Base-by-base conservation (phyloP, 139 green algal genomes). In the Coccomyxa sp. region DNA sequence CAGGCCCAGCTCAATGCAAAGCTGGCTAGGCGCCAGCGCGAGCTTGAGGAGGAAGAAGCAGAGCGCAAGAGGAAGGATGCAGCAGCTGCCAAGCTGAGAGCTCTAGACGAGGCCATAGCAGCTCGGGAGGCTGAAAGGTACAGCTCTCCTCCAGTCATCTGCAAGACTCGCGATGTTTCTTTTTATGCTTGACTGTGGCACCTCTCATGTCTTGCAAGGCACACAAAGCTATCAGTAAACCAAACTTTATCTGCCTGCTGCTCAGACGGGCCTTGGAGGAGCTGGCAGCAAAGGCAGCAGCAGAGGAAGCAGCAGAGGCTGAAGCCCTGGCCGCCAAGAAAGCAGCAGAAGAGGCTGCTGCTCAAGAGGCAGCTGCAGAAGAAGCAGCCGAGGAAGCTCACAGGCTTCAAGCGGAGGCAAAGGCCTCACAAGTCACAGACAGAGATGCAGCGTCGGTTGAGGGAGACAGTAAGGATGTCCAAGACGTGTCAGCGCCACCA, bases 41-140 rank as follows among this genome's bases (percentile, higher is more conserved):
- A 82, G 50, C 39, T 44, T 0, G 37, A 68, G 31, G 39, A 55
- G 7, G 72, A 78, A 33, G 78, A 82, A n/a, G 78, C 54, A 34
- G 78, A 78, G 36, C 35, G 64, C 29, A 41, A 76, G 50, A 75
- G 75, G 27, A 84, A 79, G 72, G 74, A 58, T 24, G 73, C 74
- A 39, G 80, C 80, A 39, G 75, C 74, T 31, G 74, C 75, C 14
- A 84, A 84, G 70, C 50, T 84, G 74, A 64, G 38, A 12, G 80
- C 39, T 6, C 54, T 84, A 38, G 80, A 84, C 14, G 76, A 80
- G 39, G 54, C 35, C 37, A 80, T 80, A n/a, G 76, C 76, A 37
- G 34, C 29, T 36, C 55, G 64, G 22, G 39, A 36, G 37, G 76
- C 76, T 33, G 76, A 80, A 39, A 35, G 38, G 71, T 74, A 6